phyloP scores from a whole-genome alignment of 805 yeast genomes.

The Phaffomyces antillensis region DNA sequence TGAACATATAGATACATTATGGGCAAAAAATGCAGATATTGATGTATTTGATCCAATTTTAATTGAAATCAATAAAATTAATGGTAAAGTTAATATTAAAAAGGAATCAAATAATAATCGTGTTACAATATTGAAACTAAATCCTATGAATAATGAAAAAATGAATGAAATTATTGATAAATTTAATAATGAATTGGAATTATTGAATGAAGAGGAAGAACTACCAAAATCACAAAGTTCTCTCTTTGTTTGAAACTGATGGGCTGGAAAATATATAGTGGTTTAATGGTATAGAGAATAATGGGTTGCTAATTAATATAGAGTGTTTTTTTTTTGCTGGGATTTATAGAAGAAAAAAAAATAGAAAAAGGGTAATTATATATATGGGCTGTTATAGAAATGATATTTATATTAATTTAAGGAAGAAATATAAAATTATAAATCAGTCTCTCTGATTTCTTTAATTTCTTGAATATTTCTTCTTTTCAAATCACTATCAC shows the following conservation, averaged over 20 bases:
- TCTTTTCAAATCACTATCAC: constrained; percentile 31
- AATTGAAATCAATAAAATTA: constrained; percentile 34
- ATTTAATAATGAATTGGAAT: neutral
- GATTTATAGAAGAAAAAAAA: too few relatives aligned
- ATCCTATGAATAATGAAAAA: neutral
- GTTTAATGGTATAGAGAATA: too few relatives aligned
- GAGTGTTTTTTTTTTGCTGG: neutral
- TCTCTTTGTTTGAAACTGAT: constrained; percentile 3
- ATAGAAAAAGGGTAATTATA: neutral
- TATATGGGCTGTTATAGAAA: neutral
- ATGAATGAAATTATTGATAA: neutral
- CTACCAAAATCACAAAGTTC: constrained; percentile 5
- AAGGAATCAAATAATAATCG: neutral
- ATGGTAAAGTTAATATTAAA: neutral
- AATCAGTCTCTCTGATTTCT: constrained; percentile 38
- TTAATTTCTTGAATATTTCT: constrained; percentile 30
- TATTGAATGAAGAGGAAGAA: neutral
- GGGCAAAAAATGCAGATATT: constrained; percentile 57
- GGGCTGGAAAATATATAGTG: too few relatives aligned
- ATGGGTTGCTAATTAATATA: neutral
- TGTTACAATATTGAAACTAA: neutral
- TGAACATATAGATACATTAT: constrained; percentile 75
- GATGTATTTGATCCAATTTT: constrained; percentile 36
- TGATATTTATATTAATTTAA: too few relatives aligned
- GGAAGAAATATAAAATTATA: neutral